These are phyloP conservation scores for Nakaseomyces nivariensis DNA, from an alignment of 1,139 yeast species.

Conservation along the genomic window DNA sequence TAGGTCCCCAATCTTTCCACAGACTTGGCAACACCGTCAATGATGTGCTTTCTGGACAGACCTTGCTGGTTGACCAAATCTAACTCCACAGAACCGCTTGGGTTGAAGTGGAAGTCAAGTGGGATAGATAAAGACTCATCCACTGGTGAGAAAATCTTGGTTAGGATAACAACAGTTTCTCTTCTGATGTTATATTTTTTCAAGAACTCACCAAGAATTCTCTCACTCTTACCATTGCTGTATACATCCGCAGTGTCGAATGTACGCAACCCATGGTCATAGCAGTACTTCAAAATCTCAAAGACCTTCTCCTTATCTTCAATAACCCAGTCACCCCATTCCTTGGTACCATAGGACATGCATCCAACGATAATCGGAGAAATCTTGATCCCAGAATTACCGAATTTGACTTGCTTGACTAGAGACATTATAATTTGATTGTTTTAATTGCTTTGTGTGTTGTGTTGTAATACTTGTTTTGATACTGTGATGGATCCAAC, in stretches of 20 bases:
- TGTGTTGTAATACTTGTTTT: background rate
- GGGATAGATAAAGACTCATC: slow-evolving; percentile 14
- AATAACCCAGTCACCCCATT: slow-evolving; percentile 35
- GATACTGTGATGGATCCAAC: too few species aligned
- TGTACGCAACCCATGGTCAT: slow-evolving; percentile 36
- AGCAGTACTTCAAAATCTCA: slow-evolving; percentile 34
- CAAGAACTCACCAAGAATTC: slow-evolving; percentile 32
- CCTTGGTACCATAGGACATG: slow-evolving; percentile 38
- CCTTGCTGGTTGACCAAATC: slow-evolving; percentile 29
- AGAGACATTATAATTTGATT: slow-evolving; percentile 17
- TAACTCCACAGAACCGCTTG: slow-evolving; percentile 8
- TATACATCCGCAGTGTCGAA: slow-evolving; percentile 37
- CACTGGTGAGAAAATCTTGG: slow-evolving; percentile 9
- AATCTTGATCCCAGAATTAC: slow-evolving; percentile 35
- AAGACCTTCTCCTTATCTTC: slow-evolving; percentile 29
- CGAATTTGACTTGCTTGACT: slow-evolving; percentile 21
- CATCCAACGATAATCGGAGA: slow-evolving; percentile 42
- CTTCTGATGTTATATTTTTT: slow-evolving; percentile 31
- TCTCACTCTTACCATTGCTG: slow-evolving; percentile 32
- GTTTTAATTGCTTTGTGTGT: background rate
- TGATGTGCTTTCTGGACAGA: slow-evolving; percentile 40
- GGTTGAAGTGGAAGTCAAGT: slow-evolving; percentile 5
- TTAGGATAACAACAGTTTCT: slow-evolving; percentile 32
- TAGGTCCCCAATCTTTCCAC: slow-evolving; percentile 40
- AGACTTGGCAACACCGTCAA: slow-evolving; percentile 36